Conservation (phyloP, 139 green algal species). For the Asterochloris erici region DNA sequence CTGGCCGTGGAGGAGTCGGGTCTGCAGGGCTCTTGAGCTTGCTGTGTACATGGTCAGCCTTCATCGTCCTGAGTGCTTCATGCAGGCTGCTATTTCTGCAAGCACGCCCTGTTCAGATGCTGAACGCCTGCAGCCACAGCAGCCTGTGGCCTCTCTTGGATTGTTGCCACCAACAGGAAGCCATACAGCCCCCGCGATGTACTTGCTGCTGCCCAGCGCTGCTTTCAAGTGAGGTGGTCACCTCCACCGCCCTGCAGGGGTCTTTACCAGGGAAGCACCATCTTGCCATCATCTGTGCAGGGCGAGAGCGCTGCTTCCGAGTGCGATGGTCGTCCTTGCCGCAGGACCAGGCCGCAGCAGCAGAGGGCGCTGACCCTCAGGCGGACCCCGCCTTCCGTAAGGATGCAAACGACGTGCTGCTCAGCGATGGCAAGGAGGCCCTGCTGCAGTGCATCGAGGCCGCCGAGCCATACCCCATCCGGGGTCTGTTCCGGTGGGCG, state of each 20-base stretch:
- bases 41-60: too few species aligned
- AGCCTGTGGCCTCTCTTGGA: too few species aligned
- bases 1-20: conserved; percentile 29
- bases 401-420: conserved; percentile 91
- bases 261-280: too few species aligned
- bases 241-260: too few species aligned
- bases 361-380: not conserved
- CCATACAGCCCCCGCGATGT: too few species aligned
- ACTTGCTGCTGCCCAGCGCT: too few species aligned
- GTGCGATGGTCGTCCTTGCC: conserved; percentile 2
- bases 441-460: conserved; percentile 56
- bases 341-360: not conserved
- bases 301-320: not conserved
- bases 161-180: too few species aligned
- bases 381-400: conserved; percentile 52
- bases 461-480: conserved; percentile 75
- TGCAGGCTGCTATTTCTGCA: too few species aligned
- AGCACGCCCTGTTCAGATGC: too few species aligned
- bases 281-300: not conserved
- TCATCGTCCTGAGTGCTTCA: too few species aligned
- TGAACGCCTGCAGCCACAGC: too few species aligned
- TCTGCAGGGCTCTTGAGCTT: not conserved
- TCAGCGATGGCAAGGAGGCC: conserved; percentile 56
- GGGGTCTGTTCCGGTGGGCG: conserved; percentile 63
- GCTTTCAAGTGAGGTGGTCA: too few species aligned